Percentiles rank a stretch among this genome's conserved stretches.
These are phyloP conservation scores for Cladophialophora immunda DNA, from an alignment of 2,329 filamentous ascomycete genomes.

Conservation along the genomic window DNA sequence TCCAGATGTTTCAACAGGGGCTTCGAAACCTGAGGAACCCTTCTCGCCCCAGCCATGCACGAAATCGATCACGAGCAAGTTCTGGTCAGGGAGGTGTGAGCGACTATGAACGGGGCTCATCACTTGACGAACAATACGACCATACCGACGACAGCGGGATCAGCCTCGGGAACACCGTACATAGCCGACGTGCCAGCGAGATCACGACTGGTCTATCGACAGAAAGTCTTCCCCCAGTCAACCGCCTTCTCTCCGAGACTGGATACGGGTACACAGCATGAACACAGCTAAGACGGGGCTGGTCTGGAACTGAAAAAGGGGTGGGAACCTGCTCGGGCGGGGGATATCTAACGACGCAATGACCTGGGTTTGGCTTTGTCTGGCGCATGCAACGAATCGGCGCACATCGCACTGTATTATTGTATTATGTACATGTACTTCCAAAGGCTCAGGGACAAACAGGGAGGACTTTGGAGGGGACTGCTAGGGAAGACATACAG, in stretches of 20 bases:
- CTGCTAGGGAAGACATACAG: not conserved
- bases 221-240: slow-evolving; percentile 31
- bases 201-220: slow-evolving; percentile 12
- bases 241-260: slow-evolving; percentile 28
- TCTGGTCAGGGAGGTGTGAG: slow-evolving; percentile 29
- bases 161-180: slow-evolving; percentile 27
- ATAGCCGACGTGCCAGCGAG: slow-evolving; percentile 36
- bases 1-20: slow-evolving; percentile 71
- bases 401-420: slow-evolving; percentile 10
- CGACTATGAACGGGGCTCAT: slow-evolving; percentile 28
- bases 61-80: slow-evolving; percentile 33
- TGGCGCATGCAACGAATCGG: slow-evolving; percentile 9
- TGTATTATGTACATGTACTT: slow-evolving; percentile 13
- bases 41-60: slow-evolving; percentile 27
- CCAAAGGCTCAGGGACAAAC: not conserved
- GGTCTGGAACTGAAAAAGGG: not conserved
- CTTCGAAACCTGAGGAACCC: slow-evolving; percentile 62
- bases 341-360: slow-evolving; percentile 18
- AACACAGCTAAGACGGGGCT: not conserved
- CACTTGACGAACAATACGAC: slow-evolving; percentile 27
- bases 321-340: not conserved
- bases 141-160: slow-evolving; percentile 42
- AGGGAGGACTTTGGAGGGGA: not conserved
- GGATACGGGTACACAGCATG: slow-evolving; percentile 28
- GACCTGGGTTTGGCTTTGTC: slow-evolving; percentile 12